Evolutionary conservation across 2,329 filamentous ascomycete species (phyloP).

Genomic region (Fusarium xylarioides): DNA sequence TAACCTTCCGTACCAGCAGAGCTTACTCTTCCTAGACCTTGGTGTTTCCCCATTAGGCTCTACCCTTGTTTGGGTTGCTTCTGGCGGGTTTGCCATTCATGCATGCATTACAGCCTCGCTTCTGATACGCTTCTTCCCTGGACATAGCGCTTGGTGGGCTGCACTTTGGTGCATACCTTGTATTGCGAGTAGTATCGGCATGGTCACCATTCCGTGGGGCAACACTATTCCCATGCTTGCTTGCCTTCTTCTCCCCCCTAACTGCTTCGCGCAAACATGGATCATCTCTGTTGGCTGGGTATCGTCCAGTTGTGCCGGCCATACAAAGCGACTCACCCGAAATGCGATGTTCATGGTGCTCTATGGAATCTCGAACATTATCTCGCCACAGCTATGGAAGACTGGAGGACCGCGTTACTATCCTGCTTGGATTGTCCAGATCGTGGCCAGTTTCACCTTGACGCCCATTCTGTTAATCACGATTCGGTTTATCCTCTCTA

Average conservation of each 20-base stretch:
- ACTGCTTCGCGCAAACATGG: neutral
- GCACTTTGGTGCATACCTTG: constrained; percentile 36
- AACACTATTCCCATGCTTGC: neutral
- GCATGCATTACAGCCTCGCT: constrained; percentile 29
- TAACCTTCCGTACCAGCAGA: neutral
- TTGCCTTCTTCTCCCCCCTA: neutral
- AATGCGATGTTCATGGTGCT: constrained; percentile 1
- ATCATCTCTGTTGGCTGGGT: neutral
- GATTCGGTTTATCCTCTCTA: neutral
- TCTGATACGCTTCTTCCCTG: constrained; percentile 23
- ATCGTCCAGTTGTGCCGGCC: neutral
- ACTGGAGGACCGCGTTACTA: constrained; percentile 29
- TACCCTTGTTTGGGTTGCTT: neutral
- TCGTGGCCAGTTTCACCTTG: constrained; percentile 32
- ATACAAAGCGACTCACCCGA: neutral
- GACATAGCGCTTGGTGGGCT: constrained; percentile 33
- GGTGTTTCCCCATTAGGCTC: neutral
- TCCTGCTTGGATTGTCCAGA: constrained; percentile 32
- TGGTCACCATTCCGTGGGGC: neutral
- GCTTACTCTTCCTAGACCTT: neutral
- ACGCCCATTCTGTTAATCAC: constrained; percentile 2
- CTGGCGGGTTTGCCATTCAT: neutral
- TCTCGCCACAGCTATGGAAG: constrained; percentile 40
- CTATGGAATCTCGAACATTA: neutral
- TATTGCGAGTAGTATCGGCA: constrained; percentile 28